phyloP scores from a whole-genome alignment of 495 filamentous ascomycete genomes.

The Tuber aestivum region DNA sequence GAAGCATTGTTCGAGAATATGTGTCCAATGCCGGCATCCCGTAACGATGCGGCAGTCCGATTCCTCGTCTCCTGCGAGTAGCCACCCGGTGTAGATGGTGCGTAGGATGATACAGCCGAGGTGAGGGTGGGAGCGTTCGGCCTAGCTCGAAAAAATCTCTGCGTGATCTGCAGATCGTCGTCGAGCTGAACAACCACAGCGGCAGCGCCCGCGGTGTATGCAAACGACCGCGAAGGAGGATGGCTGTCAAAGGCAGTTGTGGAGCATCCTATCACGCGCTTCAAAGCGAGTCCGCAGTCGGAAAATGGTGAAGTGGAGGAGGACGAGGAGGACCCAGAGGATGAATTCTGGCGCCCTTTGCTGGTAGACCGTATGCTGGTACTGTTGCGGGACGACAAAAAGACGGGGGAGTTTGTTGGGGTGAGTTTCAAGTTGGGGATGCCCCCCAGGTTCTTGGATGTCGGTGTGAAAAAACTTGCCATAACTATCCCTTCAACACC shows the following conservation, averaged over 20 bases:
- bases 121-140: constrained; percentile 62
- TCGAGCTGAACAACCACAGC: constrained; percentile 81
- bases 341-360: constrained; percentile 46
- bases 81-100: constrained; percentile 59
- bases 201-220: constrained; percentile 86
- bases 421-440: constrained; percentile 60
- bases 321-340: constrained; percentile 22
- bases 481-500: constrained; percentile 37
- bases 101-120: constrained; percentile 36
- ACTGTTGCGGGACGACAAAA: constrained; percentile 50
- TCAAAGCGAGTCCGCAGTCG: constrained; percentile 57
- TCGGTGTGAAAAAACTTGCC: constrained; percentile 41
- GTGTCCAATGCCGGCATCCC: constrained; percentile 53
- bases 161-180: constrained; percentile 61
- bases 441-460: constrained; percentile 31
- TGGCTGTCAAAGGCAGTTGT: constrained; percentile 82
- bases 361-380: constrained; percentile 52
- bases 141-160: constrained; percentile 84
- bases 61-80: constrained; percentile 58
- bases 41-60: constrained; percentile 51
- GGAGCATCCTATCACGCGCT: constrained; percentile 74
- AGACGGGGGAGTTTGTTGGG: constrained; percentile 69
- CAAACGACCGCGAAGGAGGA: constrained; percentile 64
- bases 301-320: constrained; percentile 35
- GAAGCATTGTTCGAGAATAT: constrained; percentile 44